Base-by-base conservation (phyloP, 352 stramenopile species). In the Phytophthora constricta region DNA sequence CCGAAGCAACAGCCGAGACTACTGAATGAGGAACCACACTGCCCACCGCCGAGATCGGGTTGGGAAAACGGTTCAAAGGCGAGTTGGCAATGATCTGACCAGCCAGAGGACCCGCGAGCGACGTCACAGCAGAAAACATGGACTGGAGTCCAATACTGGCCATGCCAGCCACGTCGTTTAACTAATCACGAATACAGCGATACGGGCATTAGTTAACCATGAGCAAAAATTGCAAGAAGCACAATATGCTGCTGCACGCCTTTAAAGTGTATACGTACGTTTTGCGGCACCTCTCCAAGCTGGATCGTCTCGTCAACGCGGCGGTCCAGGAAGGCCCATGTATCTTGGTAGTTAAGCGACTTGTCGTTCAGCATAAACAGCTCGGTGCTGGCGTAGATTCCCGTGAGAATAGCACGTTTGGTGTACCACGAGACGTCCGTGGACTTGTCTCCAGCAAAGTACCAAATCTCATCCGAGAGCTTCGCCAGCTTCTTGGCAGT, bases 381-480 rank as follows among this genome's bases (percentile, higher is more conserved):
- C 72, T 96, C 88, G 48, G 84, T 93, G 64, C 80, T 92, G 19
- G 85, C 78, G 68, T 96, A 93, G 57, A 94, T 86, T 13, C 74
- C 84, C 41, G 82, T 90, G 26, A 96, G 79, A 31, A 93, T 64
- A 23, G 86, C 86, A 37, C 86, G 86, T 72, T 96, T 96, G 23
- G 86, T 91, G 72, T 96, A 96, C 88, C 88, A 96, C 19, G 77
- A 90, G 57, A 82, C 63, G 64, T 95, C 86, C 27, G 82, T 93
- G 54, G 89, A 94, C 73, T 91, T 81, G 72, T 96, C 89, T 27
- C 89, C 89, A 25, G 85, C 87, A 69, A 90, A 94, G 70, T 93
- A 93, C 89, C 89, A 96, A 58, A 96, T 91, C 60, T 95, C 87
- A 54, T 96, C 89, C 23, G 83, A 74, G 20, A 94, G 64, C 60